These are phyloP conservation scores for Coleophoma eucalyptorum DNA, from an alignment of 2,329 filamentous ascomycete genomes.

Conservation along the genomic window DNA sequence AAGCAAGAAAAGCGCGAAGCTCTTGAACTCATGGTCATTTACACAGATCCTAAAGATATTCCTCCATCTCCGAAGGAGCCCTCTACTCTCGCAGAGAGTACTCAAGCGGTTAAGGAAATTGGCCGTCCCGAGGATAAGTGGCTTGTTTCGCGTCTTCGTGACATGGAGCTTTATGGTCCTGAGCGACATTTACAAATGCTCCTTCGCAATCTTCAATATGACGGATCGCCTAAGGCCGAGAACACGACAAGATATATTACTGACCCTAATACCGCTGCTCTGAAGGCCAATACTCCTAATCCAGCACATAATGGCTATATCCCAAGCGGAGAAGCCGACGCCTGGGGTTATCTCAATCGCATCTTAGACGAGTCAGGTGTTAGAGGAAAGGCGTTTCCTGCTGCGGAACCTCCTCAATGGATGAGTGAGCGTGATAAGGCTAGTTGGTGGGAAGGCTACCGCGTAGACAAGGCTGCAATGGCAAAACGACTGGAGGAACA, in stretches of 20 bases:
- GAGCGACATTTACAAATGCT: slow-evolving; percentile 19
- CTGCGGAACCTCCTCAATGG: slow-evolving; percentile 49
- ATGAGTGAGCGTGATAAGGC: slow-evolving; percentile 42
- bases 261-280: slow-evolving; percentile 6
- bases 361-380: slow-evolving; percentile 29
- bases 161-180: slow-evolving; percentile 24
- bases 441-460: slow-evolving; percentile 49
- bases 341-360: slow-evolving; percentile 15
- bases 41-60: slow-evolving; percentile 28
- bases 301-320: background rate
- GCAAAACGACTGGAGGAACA: slow-evolving; percentile 35
- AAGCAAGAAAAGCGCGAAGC: slow-evolving; percentile 53
- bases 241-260: slow-evolving; percentile 1
- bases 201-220: slow-evolving; percentile 7
- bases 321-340: slow-evolving; percentile 11
- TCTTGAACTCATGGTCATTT: slow-evolving; percentile 51
- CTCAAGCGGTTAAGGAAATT: slow-evolving; percentile 7
- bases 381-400: slow-evolving; percentile 42
- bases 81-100: slow-evolving; percentile 6
- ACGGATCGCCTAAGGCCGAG: slow-evolving; percentile 11
- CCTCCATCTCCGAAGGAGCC: slow-evolving; percentile 28
- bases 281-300: background rate
- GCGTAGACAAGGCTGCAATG: slow-evolving; percentile 31
- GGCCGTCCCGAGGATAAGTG: slow-evolving; percentile 19
- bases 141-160: slow-evolving; percentile 22